Base-by-base conservation (phyloP, 371 early-diverging fungal species). In the Dichotomocladium elegans region DNA sequence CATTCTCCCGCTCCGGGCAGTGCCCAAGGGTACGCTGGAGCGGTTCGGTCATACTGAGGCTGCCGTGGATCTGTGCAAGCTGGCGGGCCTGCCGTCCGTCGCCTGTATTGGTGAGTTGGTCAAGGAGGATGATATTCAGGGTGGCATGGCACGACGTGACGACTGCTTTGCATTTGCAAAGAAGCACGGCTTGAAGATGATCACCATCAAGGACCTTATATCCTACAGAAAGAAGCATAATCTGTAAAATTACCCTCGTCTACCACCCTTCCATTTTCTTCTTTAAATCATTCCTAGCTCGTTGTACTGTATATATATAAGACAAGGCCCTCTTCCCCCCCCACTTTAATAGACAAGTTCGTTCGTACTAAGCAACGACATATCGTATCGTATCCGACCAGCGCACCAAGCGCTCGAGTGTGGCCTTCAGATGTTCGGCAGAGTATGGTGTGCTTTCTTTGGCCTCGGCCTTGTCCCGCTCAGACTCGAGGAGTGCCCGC, bases 31-130 rank as follows among this genome's bases (percentile, higher is more conserved):
- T 1, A 86, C 91, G 2, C 63, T 95, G 35, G 71, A 77, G 43
- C 87, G 97, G 9, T 80, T 86, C 9, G 97, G 98, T 1, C 98
- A 98, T 57, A 98, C 97, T 11, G 98, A 98, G 61, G 95, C 97
- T 6, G 83, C 84, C 4, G 82, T 95, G 43, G 98, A 98, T 66
- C 74, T 96, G 41, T 91, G 92, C 62, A 80, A 83, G 54, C 72
- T 98, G 46, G 87, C 96, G 0, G 90, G 90, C 0, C 58, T 89
- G 41, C 73, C 75, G 29, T 90, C 89, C 12, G 94, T 88, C 0
- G 94, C 91, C 1, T 95, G 92, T 28, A 93, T 98, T 46, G 90
- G 91, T 60, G 97, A 98, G 69, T 55, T 98, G 24, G 88, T 94
- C 31, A 89, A 90, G 43, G 96, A 96, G 47, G 90, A 93, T 57